Evolutionary conservation across 352 stramenopile species (phyloP), one percentile per base, ranked within the genome.

Genomic region (Aphanomyces euteiches): DNA sequence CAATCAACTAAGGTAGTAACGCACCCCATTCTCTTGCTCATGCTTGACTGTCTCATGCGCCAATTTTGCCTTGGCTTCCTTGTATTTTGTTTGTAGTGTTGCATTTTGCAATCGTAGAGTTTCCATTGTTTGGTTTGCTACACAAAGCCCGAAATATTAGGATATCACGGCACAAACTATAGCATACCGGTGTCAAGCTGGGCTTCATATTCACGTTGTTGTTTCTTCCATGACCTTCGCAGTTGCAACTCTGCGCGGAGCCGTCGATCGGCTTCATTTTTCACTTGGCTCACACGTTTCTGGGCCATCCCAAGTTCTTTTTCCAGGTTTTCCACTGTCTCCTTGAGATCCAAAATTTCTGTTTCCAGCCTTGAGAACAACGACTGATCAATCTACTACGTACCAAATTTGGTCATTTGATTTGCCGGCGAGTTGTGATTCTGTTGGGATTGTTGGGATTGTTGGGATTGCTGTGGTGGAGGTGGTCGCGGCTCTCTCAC

Each of bases 241-340:
- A 92, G 84, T 57, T 94, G 86, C 7, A 82, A 79, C 66, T 94
- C 86, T 19, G 83, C 86, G 57, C 80, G 83, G 17, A 94, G 74
- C n/a, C 86, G 83, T 5, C 86, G 81, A 67, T 92, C 76, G 80
- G 82, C 92, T 65, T 94, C 86, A 1, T 83, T 85, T 65, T 88
- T 84, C 56, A 94, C 91, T 73, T 90, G 78, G 47, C 79, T 83
- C 69, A 92, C 87, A n/a, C 84, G 84, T 38, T 90, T 82, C 71
- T 92, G 91, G 73, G 90, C 89, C 7, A 84, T 79, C 47, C 81
- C 79, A 1, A 94, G 75, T 54, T 94, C 86, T n/a, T 83, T 73
- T 61, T 68, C 50, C 73, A 79, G 48, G 37, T 83, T 60, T 53
- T 66, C 10, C 7, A 67, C 59, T 21, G 10, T 76, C 47, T 58